Evolutionary conservation across 2,329 filamentous ascomycete species (phyloP).

Genomic region (Madurella fahalii): DNA sequence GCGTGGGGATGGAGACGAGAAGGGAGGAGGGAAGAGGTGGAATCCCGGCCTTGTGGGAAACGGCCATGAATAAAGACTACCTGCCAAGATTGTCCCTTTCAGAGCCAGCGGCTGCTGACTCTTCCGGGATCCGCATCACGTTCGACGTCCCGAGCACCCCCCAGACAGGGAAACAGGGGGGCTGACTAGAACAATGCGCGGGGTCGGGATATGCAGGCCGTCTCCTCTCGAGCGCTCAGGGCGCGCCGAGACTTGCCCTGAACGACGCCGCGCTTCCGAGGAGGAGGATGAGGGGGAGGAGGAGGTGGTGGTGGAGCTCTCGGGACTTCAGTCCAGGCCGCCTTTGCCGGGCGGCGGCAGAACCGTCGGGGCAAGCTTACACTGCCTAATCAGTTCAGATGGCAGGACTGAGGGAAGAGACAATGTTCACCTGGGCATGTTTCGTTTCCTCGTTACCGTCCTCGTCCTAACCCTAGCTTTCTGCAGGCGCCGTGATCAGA

Average conservation of each 20-base stretch:
- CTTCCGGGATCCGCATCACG: slow-evolving; percentile 27
- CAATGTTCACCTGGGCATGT: slow-evolving; percentile 11
- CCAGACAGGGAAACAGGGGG: slow-evolving; percentile 4
- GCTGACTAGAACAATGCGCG: background rate
- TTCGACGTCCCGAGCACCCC: background rate
- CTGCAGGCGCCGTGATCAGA: slow-evolving; percentile 11
- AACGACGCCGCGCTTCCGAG: background rate
- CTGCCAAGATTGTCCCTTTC: slow-evolving; percentile 22
- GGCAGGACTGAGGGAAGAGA: slow-evolving; percentile 18
- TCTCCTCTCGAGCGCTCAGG: slow-evolving; percentile 8
- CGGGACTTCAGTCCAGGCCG: slow-evolving; percentile 4
- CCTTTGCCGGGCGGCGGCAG: background rate
- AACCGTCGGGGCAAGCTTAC: no score
- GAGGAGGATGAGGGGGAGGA: no score
- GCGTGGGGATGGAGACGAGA: slow-evolving; percentile 19
- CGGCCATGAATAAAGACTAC: slow-evolving; percentile 25
- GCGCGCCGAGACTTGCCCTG: slow-evolving; percentile 4
- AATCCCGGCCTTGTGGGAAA: slow-evolving; percentile 21
- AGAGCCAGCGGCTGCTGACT: slow-evolving; percentile 23
- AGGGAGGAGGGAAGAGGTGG: slow-evolving; percentile 10
- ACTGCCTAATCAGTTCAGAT: slow-evolving; percentile 20
- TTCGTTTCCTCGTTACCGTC: slow-evolving; percentile 21
- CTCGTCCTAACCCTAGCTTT: background rate
- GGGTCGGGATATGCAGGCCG: background rate
- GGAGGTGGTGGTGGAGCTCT: slow-evolving; percentile 8